Base-by-base conservation (phyloP, 176 grass and related monocot species). In the Cenchrus fungigraminus region DNA sequence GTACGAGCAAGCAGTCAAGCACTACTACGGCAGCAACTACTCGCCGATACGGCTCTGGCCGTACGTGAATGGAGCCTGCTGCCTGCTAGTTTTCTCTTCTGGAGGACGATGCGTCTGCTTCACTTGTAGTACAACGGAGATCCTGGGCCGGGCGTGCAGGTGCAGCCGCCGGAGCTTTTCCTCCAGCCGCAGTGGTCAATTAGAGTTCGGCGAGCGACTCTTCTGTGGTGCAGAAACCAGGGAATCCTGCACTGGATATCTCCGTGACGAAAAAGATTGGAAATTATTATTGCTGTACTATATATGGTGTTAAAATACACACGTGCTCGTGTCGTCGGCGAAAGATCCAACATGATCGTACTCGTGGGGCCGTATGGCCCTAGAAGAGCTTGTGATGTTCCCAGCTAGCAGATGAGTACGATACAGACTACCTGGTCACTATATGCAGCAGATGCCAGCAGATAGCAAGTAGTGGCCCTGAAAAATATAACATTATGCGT, bases 141-240 rank as follows among this genome's bases (percentile, higher is more conserved):
- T n/a, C 12, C 64, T 63, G 56, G 76, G 44, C 60, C 12, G 16
- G 3, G 20, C 49, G 17, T 22, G 37, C 8, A 50, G 47, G 9
- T 9, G 22, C 31, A 4, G 51, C 4, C 52, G 14, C 4, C 14
- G 53, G 11, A 0, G 6, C 2, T 52, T 69, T 62, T 19, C 25
- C 32, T 77, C 45, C 65, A 32, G 65, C 44, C 15, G 5, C 15
- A 9, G 15, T 19, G 62, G 75, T 53, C 75, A 79, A 44, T 20
- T 34, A 42, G 4, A 56, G 78, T 76, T 59, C 40, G 49, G 85
- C 52, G 3, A 68, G 73, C 65, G 65, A 71, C 79, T 5, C 2
- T 71, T 82, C 13, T 82, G 65, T 71, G 66, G 64, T 12, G 13
- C 63, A 56, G 37, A n/a, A 31, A 29, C n/a, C 8, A 31, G 15